These are phyloP conservation scores for Zelopaecilomyces penicillatus DNA, from an alignment of 2,329 filamentous ascomycete species.

Conservation along the genomic window DNA sequence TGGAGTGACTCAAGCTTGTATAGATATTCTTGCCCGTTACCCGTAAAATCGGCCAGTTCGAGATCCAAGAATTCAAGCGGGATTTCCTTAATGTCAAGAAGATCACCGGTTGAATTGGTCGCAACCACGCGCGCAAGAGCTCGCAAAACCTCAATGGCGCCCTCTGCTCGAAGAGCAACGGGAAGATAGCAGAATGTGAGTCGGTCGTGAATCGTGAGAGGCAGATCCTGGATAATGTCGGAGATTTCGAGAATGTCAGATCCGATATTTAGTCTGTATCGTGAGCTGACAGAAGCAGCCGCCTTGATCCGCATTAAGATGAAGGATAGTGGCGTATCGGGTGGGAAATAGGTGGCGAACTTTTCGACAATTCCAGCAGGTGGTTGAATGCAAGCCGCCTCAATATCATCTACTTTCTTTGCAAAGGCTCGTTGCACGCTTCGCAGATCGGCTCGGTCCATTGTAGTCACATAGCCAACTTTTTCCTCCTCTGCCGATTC, in stretches of 20 bases:
- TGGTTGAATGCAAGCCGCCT: conserved; percentile 65
- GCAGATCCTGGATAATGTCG: conserved; percentile 64
- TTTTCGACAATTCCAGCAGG: conserved; percentile 62
- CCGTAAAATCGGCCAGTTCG: conserved; percentile 32
- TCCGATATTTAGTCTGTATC: conserved; percentile 58
- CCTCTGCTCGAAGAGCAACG: conserved; percentile 42
- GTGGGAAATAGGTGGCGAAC: conserved; percentile 76
- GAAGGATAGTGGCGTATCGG: conserved; percentile 72
- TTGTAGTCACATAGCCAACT: conserved; percentile 68
- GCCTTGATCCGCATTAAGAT: conserved; percentile 69
- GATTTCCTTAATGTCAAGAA: conserved; percentile 64
- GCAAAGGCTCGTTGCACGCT: conserved; percentile 55
- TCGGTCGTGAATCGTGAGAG: conserved; percentile 64
- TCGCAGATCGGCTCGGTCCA: conserved; percentile 61
- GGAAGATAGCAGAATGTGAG: conserved; percentile 70
- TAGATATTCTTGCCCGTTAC: conserved; percentile 48
- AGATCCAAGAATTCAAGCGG: conserved; percentile 68
- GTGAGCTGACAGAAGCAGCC: conserved; percentile 52
- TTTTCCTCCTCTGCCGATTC: conserved; percentile 25
- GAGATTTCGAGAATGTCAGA: conserved; percentile 56
- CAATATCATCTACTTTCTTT: conserved; percentile 55
- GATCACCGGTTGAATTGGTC: conserved; percentile 52
- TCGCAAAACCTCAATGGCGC: conserved; percentile 42
- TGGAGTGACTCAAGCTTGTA: conserved; percentile 68
- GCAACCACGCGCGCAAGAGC: conserved; percentile 65